Base-by-base conservation (phyloP, 1,139 yeast species). In the Yamadazyma oceani region DNA sequence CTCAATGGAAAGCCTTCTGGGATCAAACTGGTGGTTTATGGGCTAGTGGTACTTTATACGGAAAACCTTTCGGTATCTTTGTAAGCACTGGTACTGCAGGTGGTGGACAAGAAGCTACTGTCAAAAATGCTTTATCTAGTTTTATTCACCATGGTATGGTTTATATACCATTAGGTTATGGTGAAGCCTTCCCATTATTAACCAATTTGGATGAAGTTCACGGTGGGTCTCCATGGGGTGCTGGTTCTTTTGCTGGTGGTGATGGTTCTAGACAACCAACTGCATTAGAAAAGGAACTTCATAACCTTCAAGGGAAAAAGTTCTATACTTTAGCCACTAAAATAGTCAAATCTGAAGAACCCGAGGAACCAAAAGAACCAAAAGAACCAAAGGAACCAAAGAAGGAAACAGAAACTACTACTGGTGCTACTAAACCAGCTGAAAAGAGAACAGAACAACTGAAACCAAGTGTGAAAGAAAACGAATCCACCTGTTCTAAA, bases 171-270 rank as follows among this genome's bases (percentile, higher is more conserved):
- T 60, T 66, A 47, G 72, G 72, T 40, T 64, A 64, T 54, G 41
- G 41, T 26, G 41, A 38, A 35, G 54, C 58, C 17, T 55, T 57
- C 49, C 56, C 60, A 16, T 54, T 51, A 34, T 41, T 62, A 41
- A 44, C 64, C 40, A 52, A 52, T 49, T 41, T 63, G 41, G 58
- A 57, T 2, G 69, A 64, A 51, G 52, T 57, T 36, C 71, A 63
- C 47, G 73, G 73, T 40, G 62, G 66, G 23, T 63, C 69, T 35
- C 67, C 72, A 32, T 66, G 68, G 65, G 73, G 72, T 45, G 69
- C 72, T 27, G 73, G 73, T 40, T 51, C 67, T 35, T 60, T 55
- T 43, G 70, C 73, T 26, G 66, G 63, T 32, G 49, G 54, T 13
- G 69, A 62, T 42, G 72, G 73, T 29, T 57, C 66, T 29, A 63